These are phyloP conservation scores for Cystofilobasidium bisporidii DNA, from an alignment of 768 basidiomycete genomes.

Conservation along the genomic window DNA sequence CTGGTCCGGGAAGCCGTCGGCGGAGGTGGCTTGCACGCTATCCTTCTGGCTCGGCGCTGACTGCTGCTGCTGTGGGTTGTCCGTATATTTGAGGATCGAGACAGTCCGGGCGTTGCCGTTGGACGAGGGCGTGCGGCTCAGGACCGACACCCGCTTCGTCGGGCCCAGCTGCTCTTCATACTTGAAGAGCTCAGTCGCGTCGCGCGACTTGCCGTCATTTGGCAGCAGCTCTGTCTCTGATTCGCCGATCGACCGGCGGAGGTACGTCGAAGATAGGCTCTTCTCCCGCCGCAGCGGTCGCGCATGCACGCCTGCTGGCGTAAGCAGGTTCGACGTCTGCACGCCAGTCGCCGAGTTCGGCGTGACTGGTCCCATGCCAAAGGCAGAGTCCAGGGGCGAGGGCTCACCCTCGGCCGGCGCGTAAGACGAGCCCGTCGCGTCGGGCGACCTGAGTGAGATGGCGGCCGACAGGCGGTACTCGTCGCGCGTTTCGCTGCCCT, in stretches of 20 bases:
- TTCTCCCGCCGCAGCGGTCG: neutral
- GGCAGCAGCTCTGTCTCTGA: neutral
- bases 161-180: neutral
- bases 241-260: neutral
- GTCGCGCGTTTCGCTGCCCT: neutral
- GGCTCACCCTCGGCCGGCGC: neutral
- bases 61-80: too few species aligned
- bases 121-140: neutral
- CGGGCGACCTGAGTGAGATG: neutral
- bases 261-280: neutral
- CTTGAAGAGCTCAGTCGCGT: conserved; percentile 1
- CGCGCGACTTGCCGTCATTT: neutral
- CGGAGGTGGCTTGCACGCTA: too few species aligned
- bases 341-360: neutral
- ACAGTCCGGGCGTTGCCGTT: neutral
- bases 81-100: conserved; percentile 5
- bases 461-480: neutral
- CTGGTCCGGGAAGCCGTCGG: too few species aligned
- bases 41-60: neutral
- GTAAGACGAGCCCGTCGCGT: neutral
- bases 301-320: neutral
- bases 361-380: neutral
- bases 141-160: neutral
- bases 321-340: neutral
- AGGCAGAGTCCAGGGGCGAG: neutral